Evolutionary conservation across 352 stramenopile genomes (phyloP), one percentile per base, ranked within the genome.

Genomic region (Globisporangium radiosum): DNA sequence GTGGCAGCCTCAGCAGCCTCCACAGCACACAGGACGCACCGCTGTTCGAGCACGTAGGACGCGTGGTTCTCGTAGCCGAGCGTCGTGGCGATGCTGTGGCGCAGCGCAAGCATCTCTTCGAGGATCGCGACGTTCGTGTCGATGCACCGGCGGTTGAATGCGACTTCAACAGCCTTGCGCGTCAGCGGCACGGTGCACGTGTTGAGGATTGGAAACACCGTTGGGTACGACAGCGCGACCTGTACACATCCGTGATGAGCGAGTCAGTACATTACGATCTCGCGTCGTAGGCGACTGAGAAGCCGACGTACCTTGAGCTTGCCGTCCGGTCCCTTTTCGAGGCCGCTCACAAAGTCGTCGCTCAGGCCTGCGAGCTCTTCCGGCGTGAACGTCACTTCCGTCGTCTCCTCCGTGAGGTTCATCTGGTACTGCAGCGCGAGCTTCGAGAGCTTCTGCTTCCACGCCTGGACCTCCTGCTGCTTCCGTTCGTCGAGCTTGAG

Each of bases 181-280:
- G 89, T 97, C 25, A 80, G 78, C 54, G 84, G 73, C 4, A 97
- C 84, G 4, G 77, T 84, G 70, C 89, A 96, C 39, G 76, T 93
- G 60, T 88, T 88, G 44, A 94, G 76, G 57, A 97, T 94, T 13
- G 87, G 85, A 62, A 95, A 95, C 42, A 96, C 86, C 1, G 88
- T 94, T 49, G 87, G 85, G 74, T 96, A 96, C 48, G 90, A 95
- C 36, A 96, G 75, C 7, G 75, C 85, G 59, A 90, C 72, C 76
- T 88, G 42, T 7, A 47, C 50, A 53, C 7, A 25, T 54, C 33
- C 38, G 49, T 33, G 25, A 2, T 2, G 25, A 33, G 25, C 25
- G 25, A 33, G 25, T 33, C 25, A 33, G 25, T 33, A 33, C 47
- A 39, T 4, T 17, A 25, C 45, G 7, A 39, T 39, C 0, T 38